These are phyloP conservation scores for Verticillium isaacii DNA, from an alignment of 2,329 filamentous ascomycete genomes.

Conservation along the genomic window DNA sequence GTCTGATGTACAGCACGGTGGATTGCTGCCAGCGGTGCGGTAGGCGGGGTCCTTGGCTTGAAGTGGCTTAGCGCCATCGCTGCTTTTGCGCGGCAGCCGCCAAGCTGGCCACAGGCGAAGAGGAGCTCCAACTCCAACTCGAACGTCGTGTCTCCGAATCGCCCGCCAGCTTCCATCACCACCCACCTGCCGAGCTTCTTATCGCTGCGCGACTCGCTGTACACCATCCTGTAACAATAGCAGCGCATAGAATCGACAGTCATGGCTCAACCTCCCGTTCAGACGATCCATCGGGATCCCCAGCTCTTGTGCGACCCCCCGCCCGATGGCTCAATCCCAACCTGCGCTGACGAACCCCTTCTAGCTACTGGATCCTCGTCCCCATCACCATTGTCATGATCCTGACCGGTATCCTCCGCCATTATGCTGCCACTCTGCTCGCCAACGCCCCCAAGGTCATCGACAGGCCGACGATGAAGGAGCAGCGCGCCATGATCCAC, in stretches of 20 bases:
- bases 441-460: conserved; percentile 78
- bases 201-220: background rate
- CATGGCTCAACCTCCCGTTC: conserved; percentile 82
- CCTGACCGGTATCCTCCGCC: conserved; percentile 88
- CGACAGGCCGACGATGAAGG: conserved; percentile 69
- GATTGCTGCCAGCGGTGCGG: background rate
- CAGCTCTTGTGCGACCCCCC: conserved; percentile 76
- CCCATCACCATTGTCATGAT: conserved; percentile 99
- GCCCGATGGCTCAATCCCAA: conserved; percentile 11
- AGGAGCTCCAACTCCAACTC: background rate
- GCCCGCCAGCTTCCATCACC: conserved; percentile 1
- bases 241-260: background rate
- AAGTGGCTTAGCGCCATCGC: background rate
- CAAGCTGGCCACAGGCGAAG: background rate
- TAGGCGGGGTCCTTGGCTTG: background rate
- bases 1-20: background rate
- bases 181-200: background rate
- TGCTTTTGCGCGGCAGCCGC: background rate
- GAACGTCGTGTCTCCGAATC: background rate
- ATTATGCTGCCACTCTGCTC: conserved; percentile 93
- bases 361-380: conserved; percentile 96
- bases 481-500: conserved; percentile 79
- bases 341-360: conserved; percentile 17
- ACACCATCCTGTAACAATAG: background rate
- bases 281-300: conserved; percentile 98